Conservation (phyloP, 1,284 basidiomycete genomes). For the Athelia sp. region DNA sequence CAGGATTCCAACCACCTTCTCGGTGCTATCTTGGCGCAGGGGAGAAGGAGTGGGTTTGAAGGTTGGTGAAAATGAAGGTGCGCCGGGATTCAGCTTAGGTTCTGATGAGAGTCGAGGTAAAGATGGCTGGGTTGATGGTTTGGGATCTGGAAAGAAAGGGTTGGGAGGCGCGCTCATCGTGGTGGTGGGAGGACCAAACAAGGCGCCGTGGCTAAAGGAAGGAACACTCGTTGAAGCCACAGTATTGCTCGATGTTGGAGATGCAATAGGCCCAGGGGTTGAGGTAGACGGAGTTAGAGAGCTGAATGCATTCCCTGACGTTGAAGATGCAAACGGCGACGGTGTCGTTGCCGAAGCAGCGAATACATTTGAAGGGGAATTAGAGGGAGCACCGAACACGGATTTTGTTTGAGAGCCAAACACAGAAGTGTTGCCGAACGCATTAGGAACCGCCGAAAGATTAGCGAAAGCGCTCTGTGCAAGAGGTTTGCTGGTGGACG, state of each 20-base stretch:
- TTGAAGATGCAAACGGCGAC: not conserved
- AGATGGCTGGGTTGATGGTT: conserved; percentile 12
- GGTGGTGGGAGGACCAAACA: not conserved
- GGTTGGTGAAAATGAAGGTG: conserved; percentile 8
- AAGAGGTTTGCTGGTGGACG: conserved; percentile 3
- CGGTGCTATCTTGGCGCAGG: conserved; percentile 2
- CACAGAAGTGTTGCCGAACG: not conserved
- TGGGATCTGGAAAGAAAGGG: not conserved
- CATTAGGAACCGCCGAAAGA: conserved; percentile 22
- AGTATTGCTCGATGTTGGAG: no score
- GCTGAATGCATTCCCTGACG: not conserved
- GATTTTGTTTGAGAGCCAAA: conserved; percentile 1
- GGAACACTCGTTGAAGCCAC: no score
- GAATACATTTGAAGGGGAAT: not conserved
- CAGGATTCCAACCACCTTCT: not conserved
- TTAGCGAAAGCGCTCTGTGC: conserved; percentile 37
- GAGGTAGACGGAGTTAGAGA: not conserved
- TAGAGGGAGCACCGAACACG: not conserved
- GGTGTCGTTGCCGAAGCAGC: conserved; percentile 1
- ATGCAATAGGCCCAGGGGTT: not conserved
- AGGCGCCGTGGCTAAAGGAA: no score
- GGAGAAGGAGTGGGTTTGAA: not conserved
- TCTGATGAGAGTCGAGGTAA: conserved; percentile 16
- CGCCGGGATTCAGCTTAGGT: conserved; percentile 17
- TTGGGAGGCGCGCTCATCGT: not conserved